phyloP scores from a whole-genome alignment of 345 rosid genomes.

The Corymbia maculata region DNA sequence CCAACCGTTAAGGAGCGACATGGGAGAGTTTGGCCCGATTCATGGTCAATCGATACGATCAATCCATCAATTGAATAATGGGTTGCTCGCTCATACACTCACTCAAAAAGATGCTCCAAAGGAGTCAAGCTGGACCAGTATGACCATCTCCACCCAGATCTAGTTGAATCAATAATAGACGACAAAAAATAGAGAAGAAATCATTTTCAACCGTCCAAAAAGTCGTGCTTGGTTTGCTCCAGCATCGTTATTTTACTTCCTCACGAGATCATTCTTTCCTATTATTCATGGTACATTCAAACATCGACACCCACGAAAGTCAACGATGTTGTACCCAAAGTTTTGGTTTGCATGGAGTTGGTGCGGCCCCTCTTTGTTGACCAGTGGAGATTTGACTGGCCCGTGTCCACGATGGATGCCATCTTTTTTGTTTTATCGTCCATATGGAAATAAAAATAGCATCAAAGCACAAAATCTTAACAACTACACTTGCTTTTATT shows the following conservation, averaged over 20 bases:
- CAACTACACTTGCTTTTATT: fast-evolving
- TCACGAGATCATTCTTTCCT: not conserved
- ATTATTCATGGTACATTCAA: not conserved
- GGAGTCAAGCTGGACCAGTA: not conserved
- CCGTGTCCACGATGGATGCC: not conserved
- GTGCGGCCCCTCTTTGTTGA: not conserved
- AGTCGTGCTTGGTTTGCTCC: not conserved
- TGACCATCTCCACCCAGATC: not conserved
- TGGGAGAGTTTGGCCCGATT: not conserved
- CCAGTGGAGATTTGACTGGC: not conserved
- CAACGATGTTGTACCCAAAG: not conserved
- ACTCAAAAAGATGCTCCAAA: not conserved
- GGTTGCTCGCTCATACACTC: not conserved
- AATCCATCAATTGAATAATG: not conserved
- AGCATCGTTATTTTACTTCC: not conserved
- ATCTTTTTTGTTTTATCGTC: not conserved
- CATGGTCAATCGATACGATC: not conserved
- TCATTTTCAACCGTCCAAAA: not conserved
- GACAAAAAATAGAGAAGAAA: not conserved
- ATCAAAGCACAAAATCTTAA: not conserved
- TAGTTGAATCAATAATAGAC: not conserved
- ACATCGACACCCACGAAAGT: not conserved
- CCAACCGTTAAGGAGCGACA: not conserved
- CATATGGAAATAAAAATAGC: not conserved
- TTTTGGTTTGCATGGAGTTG: not conserved